Percentiles rank a stretch among this genome's conserved stretches.
Evolutionary conservation across 2,329 filamentous ascomycete species (phyloP).

Genomic region (Diplocarpon rosae): DNA sequence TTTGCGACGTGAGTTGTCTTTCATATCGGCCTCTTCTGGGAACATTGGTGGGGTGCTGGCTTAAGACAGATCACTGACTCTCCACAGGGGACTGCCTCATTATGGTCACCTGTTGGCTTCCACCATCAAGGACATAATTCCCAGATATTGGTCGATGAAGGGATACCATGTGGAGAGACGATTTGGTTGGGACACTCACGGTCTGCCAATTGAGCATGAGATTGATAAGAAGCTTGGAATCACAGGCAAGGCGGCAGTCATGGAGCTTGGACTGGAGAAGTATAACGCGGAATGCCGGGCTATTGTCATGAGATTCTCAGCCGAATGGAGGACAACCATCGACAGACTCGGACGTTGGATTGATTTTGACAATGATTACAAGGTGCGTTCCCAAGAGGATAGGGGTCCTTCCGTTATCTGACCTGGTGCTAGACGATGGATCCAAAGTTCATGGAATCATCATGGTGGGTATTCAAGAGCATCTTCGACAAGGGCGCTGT

Average conservation of each 20-base stretch:
- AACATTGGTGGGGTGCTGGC: neutral
- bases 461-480: constrained; percentile 96
- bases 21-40: neutral
- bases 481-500: constrained; percentile 82
- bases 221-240: constrained; percentile 95
- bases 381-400: constrained; percentile 37
- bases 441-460: constrained; percentile 85
- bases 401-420: neutral
- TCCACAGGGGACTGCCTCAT: constrained; percentile 42
- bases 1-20: constrained; percentile 47
- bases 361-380: constrained; percentile 96
- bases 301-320: constrained; percentile 84
- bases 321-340: constrained; percentile 80
- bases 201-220: constrained; percentile 90
- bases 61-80: constrained; percentile 4
- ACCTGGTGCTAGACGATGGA: constrained; percentile 64
- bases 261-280: constrained; percentile 72
- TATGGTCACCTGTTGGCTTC: constrained; percentile 67
- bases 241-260: constrained; percentile 76
- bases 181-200: constrained; percentile 94
- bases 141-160: constrained; percentile 95
- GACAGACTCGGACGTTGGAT: constrained; percentile 90
- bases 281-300: constrained; percentile 88
- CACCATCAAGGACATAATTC: constrained; percentile 95
- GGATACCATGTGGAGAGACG: constrained; percentile 84